Percentiles rank a stretch among this genome's conserved stretches.
Conservation (phyloP, 305 asterid species). For the Andrographis paniculata region DNA sequence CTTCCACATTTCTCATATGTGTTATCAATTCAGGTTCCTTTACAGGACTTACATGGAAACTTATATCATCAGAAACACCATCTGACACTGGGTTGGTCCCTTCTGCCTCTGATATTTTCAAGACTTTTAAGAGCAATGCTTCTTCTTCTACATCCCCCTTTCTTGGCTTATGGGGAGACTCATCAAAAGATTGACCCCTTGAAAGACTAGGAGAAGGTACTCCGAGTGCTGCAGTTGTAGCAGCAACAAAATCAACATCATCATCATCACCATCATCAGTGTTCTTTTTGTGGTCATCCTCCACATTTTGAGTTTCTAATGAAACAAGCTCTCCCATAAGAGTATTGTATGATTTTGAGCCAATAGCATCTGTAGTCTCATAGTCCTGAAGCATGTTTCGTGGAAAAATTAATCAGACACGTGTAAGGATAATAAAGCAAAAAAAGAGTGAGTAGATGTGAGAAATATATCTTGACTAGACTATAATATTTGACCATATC, state of each 20-base stretch:
- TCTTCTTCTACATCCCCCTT: slow-evolving; percentile 89
- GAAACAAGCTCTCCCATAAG: slow-evolving; percentile 91
- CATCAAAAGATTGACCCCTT: slow-evolving; percentile 69
- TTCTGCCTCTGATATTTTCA: slow-evolving; percentile 56
- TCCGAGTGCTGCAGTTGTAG: slow-evolving; percentile 93
- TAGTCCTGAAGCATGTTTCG: slow-evolving; percentile 46
- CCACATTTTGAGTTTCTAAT: slow-evolving; percentile 50
- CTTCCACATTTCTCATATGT: slow-evolving; percentile 26
- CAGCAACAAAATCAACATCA: slow-evolving; percentile 93
- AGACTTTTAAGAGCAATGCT: slow-evolving; percentile 50
- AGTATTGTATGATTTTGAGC: slow-evolving; percentile 83
- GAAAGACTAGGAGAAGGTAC: slow-evolving; percentile 94
- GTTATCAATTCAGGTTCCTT: slow-evolving; percentile 26
- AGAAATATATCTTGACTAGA: slow-evolving; percentile 7
- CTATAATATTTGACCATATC: background rate
- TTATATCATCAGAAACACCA: slow-evolving; percentile 26
- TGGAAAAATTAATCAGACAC: slow-evolving; percentile 16
- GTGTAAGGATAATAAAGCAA: no score
- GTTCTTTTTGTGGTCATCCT: slow-evolving; percentile 31
- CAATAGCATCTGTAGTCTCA: slow-evolving; percentile 73
- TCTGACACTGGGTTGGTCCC: slow-evolving; percentile 22
- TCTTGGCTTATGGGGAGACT: slow-evolving; percentile 44
- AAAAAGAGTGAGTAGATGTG: background rate
- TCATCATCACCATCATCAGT: slow-evolving; percentile 66
- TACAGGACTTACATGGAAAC: slow-evolving; percentile 23